Evolutionary conservation across 768 basidiomycete genomes (phyloP), one percentile per base, ranked within the genome.

Genomic region (Termitomyces sp.): DNA sequence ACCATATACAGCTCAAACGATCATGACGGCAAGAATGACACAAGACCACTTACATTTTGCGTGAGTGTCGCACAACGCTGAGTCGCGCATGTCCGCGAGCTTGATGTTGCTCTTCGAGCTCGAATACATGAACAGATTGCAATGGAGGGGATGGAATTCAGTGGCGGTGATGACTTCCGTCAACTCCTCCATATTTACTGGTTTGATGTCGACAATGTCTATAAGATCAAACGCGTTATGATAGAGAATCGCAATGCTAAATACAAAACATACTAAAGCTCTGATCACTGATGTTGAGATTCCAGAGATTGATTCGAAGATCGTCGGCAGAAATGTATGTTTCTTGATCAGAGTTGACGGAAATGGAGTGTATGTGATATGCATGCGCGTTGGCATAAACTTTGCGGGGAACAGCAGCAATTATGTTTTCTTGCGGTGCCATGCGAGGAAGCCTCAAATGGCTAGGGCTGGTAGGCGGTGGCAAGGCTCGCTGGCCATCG

Each of bases 141-240:
- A 98, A 61, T 96, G 91, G 52, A 85, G 82, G 32, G 97, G 97
- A 69, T 98, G 97, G 74, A 99, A 98, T 74, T 99, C 97, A 47
- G 97, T 94, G 11, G 96, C 93, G n/a, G 97, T 99, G 72, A 99
- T 98, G 69, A 99, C 97, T 71, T 99, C 97, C 16, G 97, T 98
- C 54, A 99, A 80, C 72, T 99, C 97, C 70, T 99, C 97, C 97
- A 99, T 99, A 73, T 99, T 99, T 66, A 93, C 86, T 2, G 97
- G 97, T 70, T 99, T 99, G 83, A 99, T 98, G 72, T 99, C 97
- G 61, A 99, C 95, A 67, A 99, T 98, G 74, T 99, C 97, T 99
- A 30, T 28, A 23, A 21, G 23, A 52, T 60, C 47, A 50, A 48
- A 45, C 28, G 54, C 44, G 54, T 28, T 40, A 32, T 19, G 41